Base-by-base conservation (phyloP, 257 asterid genomes). In the Solanum chilense region DNA sequence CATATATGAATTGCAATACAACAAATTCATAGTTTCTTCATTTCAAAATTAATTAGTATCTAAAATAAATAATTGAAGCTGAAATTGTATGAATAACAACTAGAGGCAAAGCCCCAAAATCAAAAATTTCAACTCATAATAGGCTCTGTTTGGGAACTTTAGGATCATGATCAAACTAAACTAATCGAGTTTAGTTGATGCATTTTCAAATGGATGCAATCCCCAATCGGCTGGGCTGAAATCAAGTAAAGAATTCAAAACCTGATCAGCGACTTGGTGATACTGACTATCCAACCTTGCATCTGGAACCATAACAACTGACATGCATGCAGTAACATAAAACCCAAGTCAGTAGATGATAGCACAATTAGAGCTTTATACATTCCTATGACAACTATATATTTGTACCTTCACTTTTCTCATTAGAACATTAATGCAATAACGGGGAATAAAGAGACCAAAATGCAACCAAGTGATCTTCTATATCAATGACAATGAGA, bases 241-340 rank as follows among this genome's bases (percentile, higher is more conserved):
- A 92, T 94, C 98, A 89, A 94, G 83, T 73, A 97, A 89, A 49
- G 99, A 95, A 88, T 91, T 90, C 86, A 97, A 90, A 89, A 95
- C 95, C 89, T 92, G 98, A 92, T 95, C 96, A 4, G 98, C 98
- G 25, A 88, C 92, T 89, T 90, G 82, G 27, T 88, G 96, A 89
- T 68, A 94, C 5, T 96, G 91, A 88, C 89, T 91, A 92, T 95
- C 98, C 94, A 97, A 82, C 88, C 96, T 95, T 80, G 95, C 94
- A 92, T 97, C 99, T 69, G 99, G 99, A 88, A 94, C 96, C 98
- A 97, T 97, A 85, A 97, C 96, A 16, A 90, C 98, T 12, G 93
- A 92, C 99, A 98, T 96, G 98, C 92, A 89, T 76, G 77, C 73
- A 56, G 39, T 58, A 73, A 83, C 87, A 86, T 87, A 68, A 31